These are phyloP conservation scores for Echria macrotheca DNA, from an alignment of 495 filamentous ascomycete genomes.

Conservation along the genomic window DNA sequence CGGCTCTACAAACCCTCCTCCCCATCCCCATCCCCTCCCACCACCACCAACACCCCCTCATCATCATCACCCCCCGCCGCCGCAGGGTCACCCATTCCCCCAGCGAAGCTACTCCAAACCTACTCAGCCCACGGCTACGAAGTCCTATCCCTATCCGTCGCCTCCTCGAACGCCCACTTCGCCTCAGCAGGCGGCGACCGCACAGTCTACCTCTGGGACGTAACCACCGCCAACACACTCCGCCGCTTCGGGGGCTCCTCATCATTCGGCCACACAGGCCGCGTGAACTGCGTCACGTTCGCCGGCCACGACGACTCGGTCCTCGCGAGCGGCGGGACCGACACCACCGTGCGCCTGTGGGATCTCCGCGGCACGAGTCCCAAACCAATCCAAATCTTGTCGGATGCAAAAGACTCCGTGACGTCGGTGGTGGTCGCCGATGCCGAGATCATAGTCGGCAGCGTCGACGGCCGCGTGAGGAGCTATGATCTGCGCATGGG, in stretches of 20 bases:
- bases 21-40: constrained; percentile 31
- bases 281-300: constrained; percentile 74
- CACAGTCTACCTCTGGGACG: constrained; percentile 90
- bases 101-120: constrained; percentile 63
- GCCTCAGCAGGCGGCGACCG: constrained; percentile 81
- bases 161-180: constrained; percentile 74
- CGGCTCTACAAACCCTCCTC: constrained; percentile 69
- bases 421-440: constrained; percentile 46
- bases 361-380: constrained; percentile 56
- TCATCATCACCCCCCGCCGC: constrained; percentile 6
- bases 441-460: constrained; percentile 57
- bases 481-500: constrained; percentile 88
- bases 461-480: constrained; percentile 81
- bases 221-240: constrained; percentile 65
- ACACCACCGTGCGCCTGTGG: constrained; percentile 83
- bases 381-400: constrained; percentile 72
- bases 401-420: constrained; percentile 74
- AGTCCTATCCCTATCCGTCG: constrained; percentile 72
- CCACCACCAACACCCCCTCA: constrained; percentile 30
- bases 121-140: constrained; percentile 89
- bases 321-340: constrained; percentile 69
- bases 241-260: constrained; percentile 56
- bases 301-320: constrained; percentile 65
- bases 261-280: constrained; percentile 59
- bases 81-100: constrained; percentile 25